Evolutionary conservation across 768 basidiomycete genomes (phyloP), one percentile per base, ranked within the genome.

Genomic region (Macrolepiota fuliginosa): DNA sequence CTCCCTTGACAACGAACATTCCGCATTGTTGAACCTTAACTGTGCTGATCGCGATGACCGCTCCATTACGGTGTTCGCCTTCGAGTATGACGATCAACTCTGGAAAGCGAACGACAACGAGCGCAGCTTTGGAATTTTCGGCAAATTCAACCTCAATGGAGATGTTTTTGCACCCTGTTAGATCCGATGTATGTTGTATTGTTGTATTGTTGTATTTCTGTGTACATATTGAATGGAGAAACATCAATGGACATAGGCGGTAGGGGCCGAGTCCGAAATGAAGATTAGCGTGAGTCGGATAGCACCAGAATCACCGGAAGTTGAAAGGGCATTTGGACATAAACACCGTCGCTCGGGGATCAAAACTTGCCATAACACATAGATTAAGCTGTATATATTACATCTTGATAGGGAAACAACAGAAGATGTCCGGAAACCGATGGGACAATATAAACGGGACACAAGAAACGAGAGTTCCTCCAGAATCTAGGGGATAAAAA

Each of bases 401-500:
- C 32, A 29, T 54, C 10, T 10, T 54, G 36, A 36, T n/a, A 54
- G 37, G 25, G 13, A 24, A 49, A 49, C 19, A 45, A 45, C 19
- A 27, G 47, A 10, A 27, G 24, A 49, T 17, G 10, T 27, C 47
- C 47, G 24, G 13, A 27, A 42, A 49, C 12, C 0, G 5, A 49
- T 27, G 4, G 24, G 12, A 54, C 22, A 54, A 39, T 39, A 54
- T 54, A 10, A 22, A 37, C 9, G 10, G n/a, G 29, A 47, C 29
- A 7, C 7, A 45, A 22, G 17, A 17, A n/a, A 36, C 1, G 9
- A 39, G 22, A 15, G 36, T 11, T 37, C 25, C 13, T 29, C 22
- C 22, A 19, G 39, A 3, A 6, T 58, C 70, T 71, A 86, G 27
- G 86, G 86, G 65, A 87, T 81, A 66, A 80, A 88, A 32, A 87